Base-by-base conservation (phyloP, 139 green algal species). In the Chlamydomonas schloesseri region DNA sequence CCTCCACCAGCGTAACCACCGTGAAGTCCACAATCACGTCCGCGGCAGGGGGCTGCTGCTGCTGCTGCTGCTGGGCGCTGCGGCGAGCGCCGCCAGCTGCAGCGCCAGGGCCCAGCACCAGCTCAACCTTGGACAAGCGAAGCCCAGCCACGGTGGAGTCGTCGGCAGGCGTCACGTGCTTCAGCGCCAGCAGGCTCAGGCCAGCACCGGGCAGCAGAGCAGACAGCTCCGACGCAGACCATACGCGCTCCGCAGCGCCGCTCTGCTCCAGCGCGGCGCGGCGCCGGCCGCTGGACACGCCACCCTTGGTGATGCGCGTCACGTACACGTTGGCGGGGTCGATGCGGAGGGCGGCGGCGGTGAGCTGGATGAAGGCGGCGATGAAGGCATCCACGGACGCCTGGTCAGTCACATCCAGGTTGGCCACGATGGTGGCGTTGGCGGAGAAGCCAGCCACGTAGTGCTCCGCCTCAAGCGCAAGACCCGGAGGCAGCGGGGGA, bases 1-100 rank as follows among this genome's bases (percentile, higher is more conserved):
- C 73, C 29, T 81, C 73, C 17, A 81, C 31, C 13, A 28, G 53
- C 4, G 14, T 31, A 3, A 81, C 55, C 5, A 81, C n/a, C 9
- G 73, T 81, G 50, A 81, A 81, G 33, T 81, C 73, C 1, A 81
- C 73, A 31, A 70, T 33, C 17, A 81, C 73, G 21, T 37, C 55
- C 17, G 23, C 53, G 0, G 3, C 50, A 29, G 50, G 33, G 31
- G 33, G 14, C 55, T n/a, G 23, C 34, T 50, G 73, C 33, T 33
- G 34, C 31, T 18, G 26, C 26, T 50, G 73, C 33, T 33, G 34
- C 31, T 18, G 26, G 26, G 28, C 1, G 29, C 46, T 5, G 72
- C 18, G 47, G 26, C 53, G 47, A 29, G 23, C 26, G 42, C 6
- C 15, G 47, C 50, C 47, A 14, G n/a, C n/a, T n/a, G n/a, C n/a